Percentiles rank a stretch among this genome's conserved stretches.
Conservation (phyloP, 768 basidiomycete species). For the Mycena filopes region DNA sequence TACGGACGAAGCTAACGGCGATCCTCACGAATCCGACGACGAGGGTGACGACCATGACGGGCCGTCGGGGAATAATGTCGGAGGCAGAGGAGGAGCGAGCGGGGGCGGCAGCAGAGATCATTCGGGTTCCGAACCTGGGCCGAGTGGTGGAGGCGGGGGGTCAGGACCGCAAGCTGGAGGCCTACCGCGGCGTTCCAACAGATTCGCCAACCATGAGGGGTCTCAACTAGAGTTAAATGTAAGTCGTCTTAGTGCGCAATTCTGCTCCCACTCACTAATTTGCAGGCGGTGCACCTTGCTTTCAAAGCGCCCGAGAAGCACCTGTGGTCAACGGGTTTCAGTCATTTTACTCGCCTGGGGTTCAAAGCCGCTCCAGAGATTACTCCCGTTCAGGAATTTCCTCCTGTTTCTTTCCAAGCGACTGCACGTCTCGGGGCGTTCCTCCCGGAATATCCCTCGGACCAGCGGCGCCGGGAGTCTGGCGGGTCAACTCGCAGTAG, state of each 20-base stretch:
- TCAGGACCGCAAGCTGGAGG: too few relatives aligned
- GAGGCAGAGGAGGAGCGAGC: background rate
- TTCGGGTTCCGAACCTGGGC: background rate
- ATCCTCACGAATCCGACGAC: too few relatives aligned
- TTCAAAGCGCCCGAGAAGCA: slow-evolving; percentile 6
- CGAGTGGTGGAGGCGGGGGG: background rate
- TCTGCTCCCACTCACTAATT: background rate
- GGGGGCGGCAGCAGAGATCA: background rate
- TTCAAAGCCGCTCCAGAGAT: too few relatives aligned
- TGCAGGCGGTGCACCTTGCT: slow-evolving; percentile 13
- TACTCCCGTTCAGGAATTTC: background rate
- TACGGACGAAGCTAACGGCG: background rate
- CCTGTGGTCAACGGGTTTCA: slow-evolving; percentile 22
- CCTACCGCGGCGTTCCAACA: too few relatives aligned
- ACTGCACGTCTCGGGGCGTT: background rate
- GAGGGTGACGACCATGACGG: background rate
- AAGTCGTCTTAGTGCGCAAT: background rate
- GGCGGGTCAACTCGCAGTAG: slow-evolving; percentile 16
- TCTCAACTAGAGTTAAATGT: background rate
- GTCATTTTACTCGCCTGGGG: slow-evolving; percentile 8
- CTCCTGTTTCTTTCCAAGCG: background rate
- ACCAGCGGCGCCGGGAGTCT: slow-evolving; percentile 16
- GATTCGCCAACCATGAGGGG: too few relatives aligned
- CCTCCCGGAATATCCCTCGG: background rate
- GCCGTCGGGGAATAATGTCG: background rate